Percentiles rank a stretch among this genome's conserved stretches.
Evolutionary conservation across 352 stramenopile species (phyloP).

Genomic region (Globisporangium polare): DNA sequence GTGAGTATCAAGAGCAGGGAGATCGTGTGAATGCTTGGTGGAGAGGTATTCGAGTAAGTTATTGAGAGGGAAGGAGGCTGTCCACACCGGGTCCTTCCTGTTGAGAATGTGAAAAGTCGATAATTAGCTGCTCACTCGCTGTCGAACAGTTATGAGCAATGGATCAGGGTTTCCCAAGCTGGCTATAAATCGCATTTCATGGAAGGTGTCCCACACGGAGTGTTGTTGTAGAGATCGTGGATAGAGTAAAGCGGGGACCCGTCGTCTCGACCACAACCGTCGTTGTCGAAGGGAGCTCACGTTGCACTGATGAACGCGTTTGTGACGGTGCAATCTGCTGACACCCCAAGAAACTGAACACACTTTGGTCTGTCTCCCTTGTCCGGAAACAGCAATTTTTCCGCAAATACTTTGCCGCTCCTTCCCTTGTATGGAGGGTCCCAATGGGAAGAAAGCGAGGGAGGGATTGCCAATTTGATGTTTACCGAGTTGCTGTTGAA

Average conservation of each 20-base stretch:
- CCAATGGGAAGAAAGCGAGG: not conserved
- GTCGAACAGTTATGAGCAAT: no score
- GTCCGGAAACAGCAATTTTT: slow-evolving; percentile 67
- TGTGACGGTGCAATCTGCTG: slow-evolving; percentile 74
- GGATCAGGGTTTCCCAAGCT: no score
- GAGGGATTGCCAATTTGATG: no score
- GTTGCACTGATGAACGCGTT: slow-evolving; percentile 67
- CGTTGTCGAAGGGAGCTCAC: slow-evolving; percentile 71
- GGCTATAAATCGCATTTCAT: no score
- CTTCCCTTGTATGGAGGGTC: slow-evolving; percentile 13
- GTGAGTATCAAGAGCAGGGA: not conserved
- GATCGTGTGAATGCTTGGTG: not conserved
- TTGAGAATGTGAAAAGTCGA: no score
- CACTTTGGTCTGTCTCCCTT: slow-evolving; percentile 41
- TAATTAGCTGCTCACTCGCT: no score
- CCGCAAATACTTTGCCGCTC: slow-evolving; percentile 5
- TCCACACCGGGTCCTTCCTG: no score
- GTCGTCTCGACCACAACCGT: slow-evolving; percentile 42
- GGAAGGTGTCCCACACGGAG: slow-evolving; percentile 47
- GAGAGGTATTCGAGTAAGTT: not conserved
- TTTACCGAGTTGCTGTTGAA: no score
- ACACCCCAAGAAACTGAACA: slow-evolving; percentile 80
- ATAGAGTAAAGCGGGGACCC: no score
- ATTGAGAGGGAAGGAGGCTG: not conserved
- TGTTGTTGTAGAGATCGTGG: not conserved